Evolutionary conservation across 1,139 yeast species (phyloP).

Genomic region (Protomyces pachydermus): DNA sequence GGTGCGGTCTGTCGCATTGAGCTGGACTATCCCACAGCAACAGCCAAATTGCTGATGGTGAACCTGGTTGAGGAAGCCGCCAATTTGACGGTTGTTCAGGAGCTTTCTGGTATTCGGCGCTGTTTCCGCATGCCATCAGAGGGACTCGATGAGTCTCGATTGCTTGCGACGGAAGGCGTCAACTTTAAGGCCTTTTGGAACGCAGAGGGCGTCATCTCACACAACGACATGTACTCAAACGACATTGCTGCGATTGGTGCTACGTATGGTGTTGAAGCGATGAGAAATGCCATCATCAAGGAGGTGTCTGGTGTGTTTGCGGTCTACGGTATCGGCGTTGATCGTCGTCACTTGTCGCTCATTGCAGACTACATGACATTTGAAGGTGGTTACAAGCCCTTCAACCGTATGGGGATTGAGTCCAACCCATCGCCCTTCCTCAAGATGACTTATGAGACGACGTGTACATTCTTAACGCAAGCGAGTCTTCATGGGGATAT

Average conservation of each 20-base stretch:
- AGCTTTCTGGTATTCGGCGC: conserved; percentile 84
- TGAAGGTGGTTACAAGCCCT: conserved; percentile 93
- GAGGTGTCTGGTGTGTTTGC: conserved; percentile 95
- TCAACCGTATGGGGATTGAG: conserved; percentile 97
- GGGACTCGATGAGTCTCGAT: conserved; percentile 51
- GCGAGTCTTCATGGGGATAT: conserved; percentile 90
- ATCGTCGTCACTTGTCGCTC: conserved; percentile 88
- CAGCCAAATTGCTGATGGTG: conserved; percentile 94
- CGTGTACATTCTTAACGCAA: conserved; percentile 93
- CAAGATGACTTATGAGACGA: conserved; percentile 99
- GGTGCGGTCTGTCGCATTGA: conserved; percentile 95
- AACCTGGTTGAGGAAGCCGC: conserved; percentile 91
- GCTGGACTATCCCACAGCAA: conserved; percentile 74
- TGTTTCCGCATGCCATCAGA: conserved; percentile 79
- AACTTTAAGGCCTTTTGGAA: conserved; percentile 98
- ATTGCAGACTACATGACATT: conserved; percentile 99
- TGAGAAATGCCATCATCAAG: conserved; percentile 91
- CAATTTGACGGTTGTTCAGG: conserved; percentile 85
- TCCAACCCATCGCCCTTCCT: conserved; percentile 90
- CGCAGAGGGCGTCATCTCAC: conserved; percentile 84
- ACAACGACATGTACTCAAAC: conserved; percentile 81
- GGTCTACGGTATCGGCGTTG: conserved; percentile 83
- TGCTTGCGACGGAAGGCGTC: conserved; percentile 93
- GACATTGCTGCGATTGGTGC: conserved; percentile 85
- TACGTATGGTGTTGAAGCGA: conserved; percentile 98